A percentile compares a stretch with the other conserved stretches of the same genome.
phyloP scores from a whole-genome alignment of 2,329 filamentous ascomycete genomes.

The Grosmannia penicillata region DNA sequence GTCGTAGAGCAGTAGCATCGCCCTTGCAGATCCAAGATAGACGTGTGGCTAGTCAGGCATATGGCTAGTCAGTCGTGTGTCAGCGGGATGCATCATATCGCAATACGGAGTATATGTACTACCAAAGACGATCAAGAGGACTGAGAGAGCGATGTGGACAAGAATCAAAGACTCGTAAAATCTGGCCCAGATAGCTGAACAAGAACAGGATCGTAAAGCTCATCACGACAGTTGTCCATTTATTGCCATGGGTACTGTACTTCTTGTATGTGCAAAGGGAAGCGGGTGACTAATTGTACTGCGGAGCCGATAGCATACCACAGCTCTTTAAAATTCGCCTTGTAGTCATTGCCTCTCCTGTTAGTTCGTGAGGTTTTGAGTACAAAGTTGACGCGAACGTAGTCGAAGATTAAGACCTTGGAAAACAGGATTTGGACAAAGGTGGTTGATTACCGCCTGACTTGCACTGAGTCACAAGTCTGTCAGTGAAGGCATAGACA shows the following conservation, averaged over 20 bases:
- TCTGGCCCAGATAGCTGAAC: slow-evolving; percentile 30
- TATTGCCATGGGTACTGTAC: too few relatives aligned
- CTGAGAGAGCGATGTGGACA: slow-evolving; percentile 24
- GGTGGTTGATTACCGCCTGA: too few relatives aligned
- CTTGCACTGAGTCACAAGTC: too few relatives aligned
- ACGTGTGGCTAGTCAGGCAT: slow-evolving; percentile 11
- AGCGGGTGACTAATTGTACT: not conserved
- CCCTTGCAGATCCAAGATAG: slow-evolving; percentile 6
- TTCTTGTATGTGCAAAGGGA: too few relatives aligned
- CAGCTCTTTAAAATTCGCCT: not conserved
- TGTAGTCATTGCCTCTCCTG: not conserved
- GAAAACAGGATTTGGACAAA: too few relatives aligned
- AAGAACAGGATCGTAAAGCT: slow-evolving; percentile 30
- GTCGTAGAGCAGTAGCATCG: too few relatives aligned
- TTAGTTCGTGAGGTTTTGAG: not conserved
- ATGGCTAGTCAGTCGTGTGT: too few relatives aligned
- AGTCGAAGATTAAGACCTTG: too few relatives aligned
- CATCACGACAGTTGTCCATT: slow-evolving; percentile 27
- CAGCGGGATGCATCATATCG: not conserved
- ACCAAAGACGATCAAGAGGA: slow-evolving; percentile 23
- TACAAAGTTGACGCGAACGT: too few relatives aligned
- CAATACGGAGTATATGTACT: slow-evolving; percentile 2
- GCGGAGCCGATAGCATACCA: slow-evolving; percentile 2
- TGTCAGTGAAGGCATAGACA: too few relatives aligned
- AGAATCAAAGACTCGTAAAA: slow-evolving; percentile 36